phyloP scores from a whole-genome alignment of 306 rosid genomes.

The Glycyrrhiza uralensis region DNA sequence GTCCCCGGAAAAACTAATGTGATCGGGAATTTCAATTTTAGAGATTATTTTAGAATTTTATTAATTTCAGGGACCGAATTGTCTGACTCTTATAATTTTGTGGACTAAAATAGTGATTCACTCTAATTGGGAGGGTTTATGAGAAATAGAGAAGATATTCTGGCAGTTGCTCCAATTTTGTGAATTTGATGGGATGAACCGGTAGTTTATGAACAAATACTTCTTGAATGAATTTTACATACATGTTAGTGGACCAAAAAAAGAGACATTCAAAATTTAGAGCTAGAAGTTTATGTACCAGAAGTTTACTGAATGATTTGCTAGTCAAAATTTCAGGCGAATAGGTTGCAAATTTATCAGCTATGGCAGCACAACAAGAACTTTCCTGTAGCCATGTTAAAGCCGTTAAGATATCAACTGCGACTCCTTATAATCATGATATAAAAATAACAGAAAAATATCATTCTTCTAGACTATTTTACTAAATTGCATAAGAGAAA shows the following conservation, averaged over 20 bases:
- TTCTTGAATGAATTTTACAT: not conserved
- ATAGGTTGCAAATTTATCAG: conserved; percentile 56
- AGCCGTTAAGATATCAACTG: not conserved
- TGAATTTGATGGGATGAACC: not conserved
- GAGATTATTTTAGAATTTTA: too few relatives aligned
- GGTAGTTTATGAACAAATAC: not conserved
- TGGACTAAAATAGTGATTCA: too few relatives aligned
- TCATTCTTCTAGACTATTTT: too few relatives aligned
- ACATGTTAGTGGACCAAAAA: not conserved
- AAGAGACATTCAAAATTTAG: not conserved
- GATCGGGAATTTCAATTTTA: too few relatives aligned
- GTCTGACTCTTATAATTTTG: too few relatives aligned
- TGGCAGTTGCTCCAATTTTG: not conserved
- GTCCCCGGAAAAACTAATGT: too few relatives aligned
- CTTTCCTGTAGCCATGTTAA: conserved; percentile 47
- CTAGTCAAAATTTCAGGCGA: conserved; percentile 68
- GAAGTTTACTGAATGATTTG: conserved; percentile 68
- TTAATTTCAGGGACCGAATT: too few relatives aligned
- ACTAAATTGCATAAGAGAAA: too few relatives aligned
- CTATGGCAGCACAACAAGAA: conserved; percentile 65
- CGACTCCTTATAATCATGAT: not conserved
- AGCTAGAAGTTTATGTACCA: conserved; percentile 48
- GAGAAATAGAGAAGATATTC: too few relatives aligned
- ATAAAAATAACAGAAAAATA: not conserved
- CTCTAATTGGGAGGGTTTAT: too few relatives aligned